phyloP scores from a whole-genome alignment of 176 grass and related monocot genomes.

The Themeda triandra region DNA sequence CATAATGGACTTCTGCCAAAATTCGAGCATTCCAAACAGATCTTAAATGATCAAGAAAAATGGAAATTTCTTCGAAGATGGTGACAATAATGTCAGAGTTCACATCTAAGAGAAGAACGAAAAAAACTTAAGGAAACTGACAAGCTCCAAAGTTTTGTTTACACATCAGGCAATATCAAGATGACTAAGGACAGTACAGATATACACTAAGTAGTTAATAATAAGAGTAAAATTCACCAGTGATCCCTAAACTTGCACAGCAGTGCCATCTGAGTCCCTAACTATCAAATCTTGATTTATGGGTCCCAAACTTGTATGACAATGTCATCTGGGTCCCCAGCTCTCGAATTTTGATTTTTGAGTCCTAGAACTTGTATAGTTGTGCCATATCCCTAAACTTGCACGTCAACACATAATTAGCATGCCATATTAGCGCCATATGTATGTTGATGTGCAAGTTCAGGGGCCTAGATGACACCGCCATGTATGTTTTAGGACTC shows the following conservation, averaged over 20 bases:
- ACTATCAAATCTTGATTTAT: neutral
- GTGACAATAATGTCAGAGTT: neutral
- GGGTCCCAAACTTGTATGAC: neutral
- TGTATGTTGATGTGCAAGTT: neutral
- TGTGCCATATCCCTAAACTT: neutral
- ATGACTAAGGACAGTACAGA: neutral
- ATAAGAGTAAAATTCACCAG: neutral
- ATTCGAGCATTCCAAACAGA: neutral
- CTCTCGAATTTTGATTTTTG: neutral
- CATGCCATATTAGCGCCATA: neutral
- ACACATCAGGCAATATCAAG: neutral
- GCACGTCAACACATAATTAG: neutral
- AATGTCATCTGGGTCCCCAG: neutral
- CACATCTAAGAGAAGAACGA: neutral
- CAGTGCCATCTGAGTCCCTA: neutral
- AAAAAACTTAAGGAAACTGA: neutral
- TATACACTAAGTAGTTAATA: slow-evolving; percentile 13
- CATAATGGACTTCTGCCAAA: neutral
- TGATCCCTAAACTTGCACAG: neutral
- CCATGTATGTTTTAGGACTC: neutral
- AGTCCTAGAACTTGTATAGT: neutral
- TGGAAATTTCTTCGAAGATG: neutral
- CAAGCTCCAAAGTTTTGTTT: neutral
- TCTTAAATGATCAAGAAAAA: neutral
- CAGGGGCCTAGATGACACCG: neutral